A percentile compares a stretch with the other conserved stretches of the same genome.
phyloP scores from a whole-genome alignment of 2,329 filamentous ascomycete species.

The Xylaria sp. region DNA sequence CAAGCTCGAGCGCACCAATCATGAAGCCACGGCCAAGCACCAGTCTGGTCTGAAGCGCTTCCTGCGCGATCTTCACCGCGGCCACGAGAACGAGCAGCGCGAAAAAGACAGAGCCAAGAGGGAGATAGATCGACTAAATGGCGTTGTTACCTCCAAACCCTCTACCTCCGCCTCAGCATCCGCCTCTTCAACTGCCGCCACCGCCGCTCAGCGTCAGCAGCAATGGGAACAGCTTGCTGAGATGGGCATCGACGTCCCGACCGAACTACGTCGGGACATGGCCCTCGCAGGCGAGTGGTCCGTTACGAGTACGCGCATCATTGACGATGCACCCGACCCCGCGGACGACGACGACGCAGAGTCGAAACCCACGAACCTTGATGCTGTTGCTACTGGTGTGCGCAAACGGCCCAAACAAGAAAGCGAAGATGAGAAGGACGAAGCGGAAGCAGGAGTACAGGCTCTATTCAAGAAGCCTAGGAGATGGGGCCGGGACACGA shows the following conservation, averaged over 20 bases:
- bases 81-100: constrained; percentile 81
- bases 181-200: constrained; percentile 51
- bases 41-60: constrained; percentile 89
- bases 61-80: constrained; percentile 86
- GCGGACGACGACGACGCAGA: constrained; percentile 55
- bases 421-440: constrained; percentile 60
- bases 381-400: constrained; percentile 65
- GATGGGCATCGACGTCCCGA: constrained; percentile 86
- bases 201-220: constrained; percentile 76
- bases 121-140: constrained; percentile 88
- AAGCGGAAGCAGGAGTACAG: constrained; percentile 66
- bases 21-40: constrained; percentile 87
- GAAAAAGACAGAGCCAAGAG: constrained; percentile 84
- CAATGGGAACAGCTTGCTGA: constrained; percentile 90
- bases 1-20: constrained; percentile 86
- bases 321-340: constrained; percentile 56
- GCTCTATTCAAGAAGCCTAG: constrained; percentile 69
- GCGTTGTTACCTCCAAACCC: constrained; percentile 67
- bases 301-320: constrained; percentile 71
- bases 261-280: constrained; percentile 80
- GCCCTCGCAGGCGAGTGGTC: constrained; percentile 93
- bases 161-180: constrained; percentile 49
- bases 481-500: constrained; percentile 65
- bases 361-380: constrained; percentile 54
- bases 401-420: constrained; percentile 63